Evolutionary conservation across 192 early-diverging fungal species (phyloP).

Genomic region (Nowakowskiella sp.): DNA sequence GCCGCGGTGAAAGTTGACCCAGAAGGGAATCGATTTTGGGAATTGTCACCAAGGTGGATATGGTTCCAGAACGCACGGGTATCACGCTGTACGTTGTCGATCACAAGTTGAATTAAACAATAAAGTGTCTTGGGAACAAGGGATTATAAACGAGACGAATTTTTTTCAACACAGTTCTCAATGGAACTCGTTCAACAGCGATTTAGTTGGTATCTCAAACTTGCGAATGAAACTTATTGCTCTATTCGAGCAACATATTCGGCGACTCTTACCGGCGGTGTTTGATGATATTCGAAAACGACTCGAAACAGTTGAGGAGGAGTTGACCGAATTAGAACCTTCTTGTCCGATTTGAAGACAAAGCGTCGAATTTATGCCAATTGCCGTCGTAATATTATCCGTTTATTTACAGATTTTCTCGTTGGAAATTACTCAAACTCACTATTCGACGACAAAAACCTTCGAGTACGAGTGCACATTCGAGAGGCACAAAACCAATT

Average conservation of each 20-base stretch:
- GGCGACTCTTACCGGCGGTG: neutral
- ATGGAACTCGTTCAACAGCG: neutral
- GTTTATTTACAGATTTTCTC: too few species aligned
- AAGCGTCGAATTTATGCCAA: too few species aligned
- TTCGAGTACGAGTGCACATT: too few species aligned
- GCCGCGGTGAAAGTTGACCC: conserved; percentile 14
- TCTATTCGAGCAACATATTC: neutral
- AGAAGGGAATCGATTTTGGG: conserved; percentile 17
- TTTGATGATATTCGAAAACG: neutral
- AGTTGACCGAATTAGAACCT: too few species aligned
- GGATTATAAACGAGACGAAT: conserved; percentile 2
- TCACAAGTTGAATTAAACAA: conserved; percentile 12
- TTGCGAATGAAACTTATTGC: neutral
- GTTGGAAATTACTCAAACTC: too few species aligned
- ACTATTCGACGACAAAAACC: too few species aligned
- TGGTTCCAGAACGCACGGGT: conserved; percentile 20
- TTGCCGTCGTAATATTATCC: too few species aligned
- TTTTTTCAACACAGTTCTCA: conserved; percentile 9
- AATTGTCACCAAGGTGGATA: conserved; percentile 26
- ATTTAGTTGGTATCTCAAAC: neutral
- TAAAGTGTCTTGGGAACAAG: neutral
- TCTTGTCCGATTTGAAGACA: too few species aligned
- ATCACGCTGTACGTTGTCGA: conserved; percentile 17
- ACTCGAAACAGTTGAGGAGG: too few species aligned
- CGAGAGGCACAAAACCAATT: too few species aligned